A percentile compares a stretch with the other conserved stretches of the same genome.
phyloP scores from a whole-genome alignment of 768 basidiomycete genomes.

The Collybia nuda region DNA sequence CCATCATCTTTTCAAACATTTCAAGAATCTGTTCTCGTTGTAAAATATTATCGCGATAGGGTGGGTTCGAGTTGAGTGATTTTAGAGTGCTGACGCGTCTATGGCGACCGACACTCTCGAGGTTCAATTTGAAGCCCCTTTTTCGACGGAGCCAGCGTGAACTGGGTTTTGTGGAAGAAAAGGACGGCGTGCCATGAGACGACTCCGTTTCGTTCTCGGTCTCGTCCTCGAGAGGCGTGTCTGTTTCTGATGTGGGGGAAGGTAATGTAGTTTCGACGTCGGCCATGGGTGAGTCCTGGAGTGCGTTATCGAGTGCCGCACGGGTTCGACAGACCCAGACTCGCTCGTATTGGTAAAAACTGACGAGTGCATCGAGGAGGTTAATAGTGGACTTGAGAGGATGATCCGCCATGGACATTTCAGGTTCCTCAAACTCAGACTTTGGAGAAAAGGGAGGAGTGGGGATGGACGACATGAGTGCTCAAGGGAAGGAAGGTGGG shows the following conservation, averaged over 20 bases:
- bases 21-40: constrained; percentile 53
- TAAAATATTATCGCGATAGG: constrained; percentile 12
- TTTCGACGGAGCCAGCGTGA: constrained; percentile 60
- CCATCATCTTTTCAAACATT: constrained; percentile 72
- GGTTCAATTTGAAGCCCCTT: constrained; percentile 51
- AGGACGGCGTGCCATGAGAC: constrained; percentile 14
- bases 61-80: constrained; percentile 15
- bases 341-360: constrained; percentile 70
- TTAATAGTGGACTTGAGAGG: constrained; percentile 48
- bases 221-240: background rate
- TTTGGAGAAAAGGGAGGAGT: constrained; percentile 35
- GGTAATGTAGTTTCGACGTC: constrained; percentile 4
- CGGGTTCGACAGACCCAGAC: constrained; percentile 72
- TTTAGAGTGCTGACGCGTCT: constrained; percentile 16
- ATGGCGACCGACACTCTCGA: constrained; percentile 25
- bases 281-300: background rate
- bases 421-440: constrained; percentile 14
- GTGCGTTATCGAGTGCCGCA: constrained; percentile 45
- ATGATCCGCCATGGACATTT: constrained; percentile 21
- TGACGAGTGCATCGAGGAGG: constrained; percentile 62
- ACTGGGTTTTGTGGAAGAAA: constrained; percentile 16
- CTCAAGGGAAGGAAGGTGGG: constrained; percentile 18
- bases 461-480: constrained; percentile 27
- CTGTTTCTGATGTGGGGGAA: constrained; percentile 10
- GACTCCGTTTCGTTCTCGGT: constrained; percentile 1